Base-by-base conservation (phyloP, 345 rosid species). In the Linum usitatissimum region DNA sequence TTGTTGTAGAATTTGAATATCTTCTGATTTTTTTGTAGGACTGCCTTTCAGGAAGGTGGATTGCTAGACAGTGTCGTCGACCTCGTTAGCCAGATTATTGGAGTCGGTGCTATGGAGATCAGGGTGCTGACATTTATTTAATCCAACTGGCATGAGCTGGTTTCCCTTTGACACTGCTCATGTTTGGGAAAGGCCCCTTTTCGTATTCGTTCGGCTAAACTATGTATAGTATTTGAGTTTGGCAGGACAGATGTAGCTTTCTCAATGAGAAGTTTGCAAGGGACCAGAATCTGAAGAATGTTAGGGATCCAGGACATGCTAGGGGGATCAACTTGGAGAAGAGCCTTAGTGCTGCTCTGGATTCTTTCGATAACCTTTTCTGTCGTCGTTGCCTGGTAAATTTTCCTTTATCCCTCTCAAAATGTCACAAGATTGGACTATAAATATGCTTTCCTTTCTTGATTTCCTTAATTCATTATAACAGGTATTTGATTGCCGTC, bases 331-430 rank as follows among this genome's bases (percentile, higher is more conserved):
- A 78, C 71, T 76, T 84, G 71, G 87, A 86, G 40, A 90, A 86
- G 81, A 80, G 86, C 74, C 97, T 93, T 66, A 71, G 78, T 77
- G 87, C 87, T 75, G 91, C 96, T 74, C 80, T 93, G 71, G 99
- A 93, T 86, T 93, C 99, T 70, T 90, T 90, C 70, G 99, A 93
- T 84, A 93, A 90, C 78, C 88, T 93, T 57, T 93, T 93, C 68
- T 93, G 99, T 72, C 97, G 99, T 53, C 99, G 94, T 66, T 93
- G 99, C 80, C 66, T 93, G 94, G 99, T 90, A 82, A 66, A 64
- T 68, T 55, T 70, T 70, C 31, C 45, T 63, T 66, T 39, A 59
- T 59, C 75, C 57, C 59, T 62, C 55, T 45, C 51, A 45, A 45
- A 34, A 45, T 45, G 14, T 45, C 51, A 45, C 15, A 0, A 10